These are phyloP conservation scores for Mycena amicta DNA, from an alignment of 768 basidiomycete species.

Conservation along the genomic window DNA sequence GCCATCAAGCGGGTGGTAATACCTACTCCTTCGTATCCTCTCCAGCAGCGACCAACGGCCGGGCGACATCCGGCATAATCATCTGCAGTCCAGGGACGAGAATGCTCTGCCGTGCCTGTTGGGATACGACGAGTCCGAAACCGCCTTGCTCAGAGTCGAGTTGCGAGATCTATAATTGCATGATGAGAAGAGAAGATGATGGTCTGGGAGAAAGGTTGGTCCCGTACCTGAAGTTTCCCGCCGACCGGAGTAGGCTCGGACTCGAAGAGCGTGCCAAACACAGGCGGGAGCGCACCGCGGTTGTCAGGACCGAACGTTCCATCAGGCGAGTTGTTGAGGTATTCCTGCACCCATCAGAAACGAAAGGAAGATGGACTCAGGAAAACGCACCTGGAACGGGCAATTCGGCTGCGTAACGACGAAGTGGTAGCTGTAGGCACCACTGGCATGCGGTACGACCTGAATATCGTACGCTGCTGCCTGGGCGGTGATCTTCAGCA, in stretches of 20 bases:
- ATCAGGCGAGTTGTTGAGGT: slow-evolving; percentile 43
- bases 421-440: slow-evolving; percentile 50
- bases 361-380: background rate
- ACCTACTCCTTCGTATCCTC: background rate
- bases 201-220: background rate
- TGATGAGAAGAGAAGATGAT: background rate
- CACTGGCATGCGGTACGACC: slow-evolving; percentile 49
- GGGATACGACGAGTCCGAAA: slow-evolving; percentile 21
- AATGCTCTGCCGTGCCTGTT: slow-evolving; percentile 15
- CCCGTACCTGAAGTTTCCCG: slow-evolving; percentile 14
- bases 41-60: slow-evolving; percentile 6
- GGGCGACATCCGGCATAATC: slow-evolving; percentile 8
- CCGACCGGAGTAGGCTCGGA: slow-evolving; percentile 19
- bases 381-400: slow-evolving; percentile 22
- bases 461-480: slow-evolving; percentile 50
- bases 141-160: slow-evolving; percentile 16
- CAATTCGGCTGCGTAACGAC: slow-evolving; percentile 42
- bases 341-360: slow-evolving; percentile 8
- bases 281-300: slow-evolving; percentile 34
- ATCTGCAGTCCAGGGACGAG: slow-evolving; percentile 12
- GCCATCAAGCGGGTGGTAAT: background rate
- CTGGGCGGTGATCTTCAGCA: slow-evolving; percentile 36
- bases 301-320: slow-evolving; percentile 31
- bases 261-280: slow-evolving; percentile 28
- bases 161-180: slow-evolving; percentile 15